Percentiles rank a stretch among this genome's conserved stretches.
Conservation (phyloP, 179 eudicot genomes). For the Spergularia azorica region DNA sequence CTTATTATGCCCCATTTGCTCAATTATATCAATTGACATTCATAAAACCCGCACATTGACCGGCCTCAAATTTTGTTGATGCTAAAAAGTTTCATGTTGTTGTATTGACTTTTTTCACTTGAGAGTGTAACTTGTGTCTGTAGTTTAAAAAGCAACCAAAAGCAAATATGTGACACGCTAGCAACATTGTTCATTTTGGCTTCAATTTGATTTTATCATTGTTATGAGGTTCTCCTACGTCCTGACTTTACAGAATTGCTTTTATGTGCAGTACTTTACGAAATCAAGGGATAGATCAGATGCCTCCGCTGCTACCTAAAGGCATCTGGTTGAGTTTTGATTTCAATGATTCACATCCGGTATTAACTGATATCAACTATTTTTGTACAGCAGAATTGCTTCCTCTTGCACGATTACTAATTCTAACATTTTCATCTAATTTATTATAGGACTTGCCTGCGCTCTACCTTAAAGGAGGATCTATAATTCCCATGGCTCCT, state of each 20-base stretch:
- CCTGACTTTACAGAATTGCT: conserved; percentile 12
- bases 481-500: conserved; percentile 76
- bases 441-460: conserved; percentile 76
- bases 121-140: neutral
- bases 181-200: neutral
- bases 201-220: neutral
- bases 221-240: neutral
- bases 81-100: neutral
- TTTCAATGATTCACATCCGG: conserved; percentile 97
- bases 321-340: conserved; percentile 92
- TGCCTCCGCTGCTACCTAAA: conserved; percentile 63
- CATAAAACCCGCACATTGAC: neutral
- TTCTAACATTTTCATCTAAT: conserved; percentile 21
- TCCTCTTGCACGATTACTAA: neutral
- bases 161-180: neutral
- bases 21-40: neutral
- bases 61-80: neutral
- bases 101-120: neutral
- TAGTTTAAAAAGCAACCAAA: neutral
- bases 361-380: conserved; percentile 31
- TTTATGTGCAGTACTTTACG: conserved; percentile 56
- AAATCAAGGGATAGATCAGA: conserved; percentile 54
- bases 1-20: conserved; percentile 1
- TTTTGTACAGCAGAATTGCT: neutral
- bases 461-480: conserved; percentile 82